Base-by-base conservation (phyloP, 2,329 filamentous ascomycete genomes). In the Basipetospora chlamydospora region DNA sequence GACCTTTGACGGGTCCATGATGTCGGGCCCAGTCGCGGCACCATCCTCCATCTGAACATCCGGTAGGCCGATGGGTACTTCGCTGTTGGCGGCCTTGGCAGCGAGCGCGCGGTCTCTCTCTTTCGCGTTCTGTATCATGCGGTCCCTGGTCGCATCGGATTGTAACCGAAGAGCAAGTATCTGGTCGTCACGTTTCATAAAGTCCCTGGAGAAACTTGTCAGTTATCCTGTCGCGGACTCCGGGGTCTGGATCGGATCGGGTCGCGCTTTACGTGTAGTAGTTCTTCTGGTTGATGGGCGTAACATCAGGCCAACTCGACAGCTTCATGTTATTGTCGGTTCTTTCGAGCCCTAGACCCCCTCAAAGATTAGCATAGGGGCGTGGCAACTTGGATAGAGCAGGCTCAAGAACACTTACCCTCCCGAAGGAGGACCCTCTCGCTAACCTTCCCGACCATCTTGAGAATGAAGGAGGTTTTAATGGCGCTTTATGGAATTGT, bases 321-420 rank as follows among this genome's bases (percentile, higher is more conserved):
- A 90, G 74, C 53, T 87, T 90, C 80, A 98, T 88, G 61, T 88
- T 87, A 73, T 98, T 98, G 66, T 98, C 90, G 42, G 90, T 96
- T 54, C 88, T 75, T 63, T 93, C 85, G 45, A 98, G 76, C 46
- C 90, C 88, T 95, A 54, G 22, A 11, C 22, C 6, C 6, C 23
- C 20, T 11, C 7, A 3, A 17, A 6, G 22, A 23, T 23, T 23
- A 34, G 20, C 17, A 11, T n/a, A n/a, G n/a, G n/a, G n/a, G n/a
- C n/a, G n/a, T n/a, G n/a, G n/a, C n/a, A n/a, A n/a, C n/a, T n/a
- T n/a, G n/a, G n/a, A n/a, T n/a, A n/a, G n/a, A n/a, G n/a, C n/a
- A n/a, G n/a, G n/a, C 26, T 28, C n/a, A 4, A 6, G 26, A 30
- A 20, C 35, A 52, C 64, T 48, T 54, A 74, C 71, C 71, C 64